Evolutionary conservation across 306 rosid species (phyloP), one percentile per base, ranked within the genome.

Genomic region (Ziziphus jujuba): DNA sequence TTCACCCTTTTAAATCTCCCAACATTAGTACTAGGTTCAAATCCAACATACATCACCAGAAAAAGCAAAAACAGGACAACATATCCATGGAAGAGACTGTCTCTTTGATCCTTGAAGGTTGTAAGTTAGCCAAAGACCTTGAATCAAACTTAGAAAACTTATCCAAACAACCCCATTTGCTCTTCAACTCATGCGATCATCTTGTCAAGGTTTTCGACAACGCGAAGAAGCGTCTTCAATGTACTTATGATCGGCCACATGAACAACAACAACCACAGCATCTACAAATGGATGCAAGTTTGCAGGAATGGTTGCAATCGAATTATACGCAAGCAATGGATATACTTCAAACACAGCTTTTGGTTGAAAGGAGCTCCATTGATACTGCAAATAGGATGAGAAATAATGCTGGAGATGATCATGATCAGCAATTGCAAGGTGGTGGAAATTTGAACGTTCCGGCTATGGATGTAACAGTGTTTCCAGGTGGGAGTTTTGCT

Each of bases 41-140:
- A 56, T 31, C 49, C 17, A 72, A 34, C 4, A 33, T 62, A 53
- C 40, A 56, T 59, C 63, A 13, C 63, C 34, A 50, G 22, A 59
- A 63, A 63, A 76, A 77, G 11, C 64, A 31, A 38, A 45, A 21
- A 31, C 3, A 16, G 16, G 19, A 47, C 47, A 8, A 8, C 24
- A 22, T 54, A 71, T 49, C 75, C 63, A 89, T 84, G 91, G 90
- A 87, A 13, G 84, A 77, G 10, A 21, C 25, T 12, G 38, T 68
- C 22, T 52, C 69, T 1, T 69, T 75, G 13, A 65, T 85, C 48
- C 80, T 38, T 14, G 71, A 45, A 0, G 95, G 85, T 22, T 87
- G 90, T 62, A 56, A 59, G 25, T 59, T 82, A 40, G 84, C 80
- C 3, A 80, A 57, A 75, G 71, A 56, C 9, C 77, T 87, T 15